Percentiles rank a stretch among this genome's conserved stretches.
phyloP scores from a whole-genome alignment of 2,329 filamentous ascomycete species.

The Ceratocystis cacaofunesta region DNA sequence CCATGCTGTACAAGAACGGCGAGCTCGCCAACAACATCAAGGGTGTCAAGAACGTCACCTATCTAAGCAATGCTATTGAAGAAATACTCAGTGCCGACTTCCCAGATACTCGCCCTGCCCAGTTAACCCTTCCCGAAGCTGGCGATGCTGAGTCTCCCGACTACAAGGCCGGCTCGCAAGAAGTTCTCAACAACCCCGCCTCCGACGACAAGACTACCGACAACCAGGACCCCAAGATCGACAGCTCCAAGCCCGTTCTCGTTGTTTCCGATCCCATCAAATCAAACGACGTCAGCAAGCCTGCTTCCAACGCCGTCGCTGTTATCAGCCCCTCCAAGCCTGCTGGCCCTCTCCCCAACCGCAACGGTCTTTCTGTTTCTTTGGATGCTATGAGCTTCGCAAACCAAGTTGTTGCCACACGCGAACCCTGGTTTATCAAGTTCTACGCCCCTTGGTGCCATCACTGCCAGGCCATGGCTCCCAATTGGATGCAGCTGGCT shows the following conservation, averaged over 20 bases:
- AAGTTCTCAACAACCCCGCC: slow-evolving; percentile 18
- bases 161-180: neutral
- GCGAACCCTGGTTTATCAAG: slow-evolving; percentile 95
- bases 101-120: slow-evolving; percentile 62
- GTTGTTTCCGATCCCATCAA: slow-evolving; percentile 16
- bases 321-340: slow-evolving; percentile 34
- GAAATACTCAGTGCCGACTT: slow-evolving; percentile 58
- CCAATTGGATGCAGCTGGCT: slow-evolving; percentile 77
- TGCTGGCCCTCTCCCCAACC: slow-evolving; percentile 47
- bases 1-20: slow-evolving; percentile 68
- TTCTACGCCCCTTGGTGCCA: slow-evolving; percentile 97
- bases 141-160: slow-evolving; percentile 40
- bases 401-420: slow-evolving; percentile 66
- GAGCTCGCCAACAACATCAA: slow-evolving; percentile 46
- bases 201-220: slow-evolving; percentile 20
- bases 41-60: slow-evolving; percentile 52
- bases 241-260: slow-evolving; percentile 12
- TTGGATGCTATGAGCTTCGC: slow-evolving; percentile 79
- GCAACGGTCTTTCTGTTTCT: slow-evolving; percentile 56
- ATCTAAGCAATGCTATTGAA: slow-evolving; percentile 59
- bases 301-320: slow-evolving; percentile 17
- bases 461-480: slow-evolving; percentile 85
- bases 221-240: slow-evolving; percentile 20
- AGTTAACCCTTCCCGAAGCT: slow-evolving; percentile 53
- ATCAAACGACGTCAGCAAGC: slow-evolving; percentile 20